Evolutionary conservation across 2,329 filamentous ascomycete species (phyloP), one percentile per base, ranked within the genome.

Genomic region (Colletotrichum musicola): DNA sequence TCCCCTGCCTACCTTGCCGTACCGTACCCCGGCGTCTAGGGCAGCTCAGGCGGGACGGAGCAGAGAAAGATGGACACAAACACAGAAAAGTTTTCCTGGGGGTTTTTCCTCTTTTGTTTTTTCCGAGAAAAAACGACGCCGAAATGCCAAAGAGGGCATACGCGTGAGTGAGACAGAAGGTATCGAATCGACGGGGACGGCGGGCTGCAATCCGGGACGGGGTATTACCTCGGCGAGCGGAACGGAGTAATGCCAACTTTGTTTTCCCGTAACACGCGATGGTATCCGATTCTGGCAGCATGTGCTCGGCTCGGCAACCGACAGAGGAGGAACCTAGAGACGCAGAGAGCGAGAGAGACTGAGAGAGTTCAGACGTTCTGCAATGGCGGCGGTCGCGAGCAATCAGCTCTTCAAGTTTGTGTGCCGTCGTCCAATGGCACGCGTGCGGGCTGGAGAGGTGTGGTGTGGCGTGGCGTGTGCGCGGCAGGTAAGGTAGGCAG

Each of bases 401-500:
- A 47, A 65, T 14, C 49, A 51, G 22, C 14, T 22, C 30, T 35
- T 10, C 38, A n/a, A 49, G 35, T 53, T 49, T 63, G 27, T 55
- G 16, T 47, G 27, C 30, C 30, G 30, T 35, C 30, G 30, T 51
- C 47, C 49, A 62, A 49, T 49, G 50, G 18, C 56, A 61, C 30
- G 30, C 30, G 47, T 22, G 40, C 22, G 54, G 9, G 20, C 16
- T 44, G 30, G 18, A 9, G 44, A n/a, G 44, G 25, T 59, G 57
- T 50, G 44, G 46, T 10, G 16, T 13, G 38, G 38, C 38, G 40
- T 57, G 35, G 49, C 22, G 64, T 62, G 44, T 50, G 46, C 18
- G 63, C 44, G 51, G 51, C 46, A 62, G 22, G 59, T 27, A 62
- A 44, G 51, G 60, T 46, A 51, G 44, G 38, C 44, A 35, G 30